phyloP scores from a whole-genome alignment of 805 yeast species.

The Ogataea nitratoaversa region DNA sequence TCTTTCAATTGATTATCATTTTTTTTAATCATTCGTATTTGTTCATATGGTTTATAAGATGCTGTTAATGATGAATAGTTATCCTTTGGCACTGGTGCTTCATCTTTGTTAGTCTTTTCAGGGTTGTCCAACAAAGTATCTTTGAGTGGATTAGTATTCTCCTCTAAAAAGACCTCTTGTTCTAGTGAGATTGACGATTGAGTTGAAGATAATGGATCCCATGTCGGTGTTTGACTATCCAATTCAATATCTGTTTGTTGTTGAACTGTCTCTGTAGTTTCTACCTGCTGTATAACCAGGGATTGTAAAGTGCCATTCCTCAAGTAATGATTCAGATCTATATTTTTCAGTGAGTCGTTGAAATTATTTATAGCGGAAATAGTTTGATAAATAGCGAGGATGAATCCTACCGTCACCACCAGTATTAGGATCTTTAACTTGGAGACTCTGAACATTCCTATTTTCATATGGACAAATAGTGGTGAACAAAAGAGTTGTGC shows the following conservation, averaged over 20 bases:
- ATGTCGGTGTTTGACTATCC: too few relatives aligned
- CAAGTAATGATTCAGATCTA: conserved; percentile 1
- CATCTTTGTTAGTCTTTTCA: conserved; percentile 14
- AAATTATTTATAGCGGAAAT: background rate
- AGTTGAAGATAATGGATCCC: too few relatives aligned
- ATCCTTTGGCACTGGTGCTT: conserved; percentile 22
- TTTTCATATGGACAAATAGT: too few relatives aligned
- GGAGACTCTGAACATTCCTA: conserved; percentile 1
- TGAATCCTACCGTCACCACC: background rate
- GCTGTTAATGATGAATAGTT: conserved; percentile 19
- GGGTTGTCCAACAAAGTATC: conserved; percentile 20
- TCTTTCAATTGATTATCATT: conserved; percentile 7
- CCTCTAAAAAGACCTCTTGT: too few relatives aligned
- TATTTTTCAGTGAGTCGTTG: background rate
- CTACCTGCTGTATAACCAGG: background rate
- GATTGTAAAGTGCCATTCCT: background rate
- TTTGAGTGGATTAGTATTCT: conserved; percentile 2
- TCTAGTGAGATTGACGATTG: too few relatives aligned
- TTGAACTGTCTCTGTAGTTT: too few relatives aligned
- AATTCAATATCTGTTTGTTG: background rate
- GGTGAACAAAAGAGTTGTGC: too few relatives aligned
- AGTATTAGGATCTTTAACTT: conserved; percentile 1
- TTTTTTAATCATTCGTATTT: conserved; percentile 15
- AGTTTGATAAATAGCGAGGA: background rate
- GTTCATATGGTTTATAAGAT: conserved; percentile 23